Percentiles rank a stretch among this genome's conserved stretches.
Conservation (phyloP, 331 rosid species). For the Ulmus americana region DNA sequence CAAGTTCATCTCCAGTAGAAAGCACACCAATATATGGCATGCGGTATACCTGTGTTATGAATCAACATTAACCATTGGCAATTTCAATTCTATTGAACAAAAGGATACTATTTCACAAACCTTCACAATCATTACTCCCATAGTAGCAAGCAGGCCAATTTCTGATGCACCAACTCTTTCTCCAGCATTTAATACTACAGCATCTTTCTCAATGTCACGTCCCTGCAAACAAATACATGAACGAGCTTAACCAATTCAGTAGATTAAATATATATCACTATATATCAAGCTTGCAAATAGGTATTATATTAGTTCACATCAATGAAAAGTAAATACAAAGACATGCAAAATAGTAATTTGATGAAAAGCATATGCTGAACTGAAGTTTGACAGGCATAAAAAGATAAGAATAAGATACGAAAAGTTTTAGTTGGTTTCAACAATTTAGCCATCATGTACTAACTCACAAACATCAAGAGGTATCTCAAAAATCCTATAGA, state of each 20-base stretch:
- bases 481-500: background rate
- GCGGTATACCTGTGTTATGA: constrained; percentile 62
- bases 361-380: background rate
- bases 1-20: constrained; percentile 92
- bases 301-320: background rate
- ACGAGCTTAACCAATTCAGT: constrained; percentile 12
- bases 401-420: background rate
- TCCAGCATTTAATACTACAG: constrained; percentile 60
- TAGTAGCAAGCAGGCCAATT: constrained; percentile 86
- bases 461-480: background rate
- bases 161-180: constrained; percentile 77
- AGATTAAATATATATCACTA: background rate
- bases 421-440: background rate
- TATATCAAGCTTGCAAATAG: background rate
- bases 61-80: constrained; percentile 14
- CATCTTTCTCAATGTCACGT: constrained; percentile 62
- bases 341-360: background rate
- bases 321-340: background rate
- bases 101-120: constrained; percentile 29
- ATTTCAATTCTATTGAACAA: constrained; percentile 7
- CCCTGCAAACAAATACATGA: constrained; percentile 41
- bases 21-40: constrained; percentile 69
- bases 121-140: constrained; percentile 67
- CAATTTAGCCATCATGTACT: background rate
- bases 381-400: background rate